Percentiles rank a stretch among this genome's conserved stretches.
Conservation (phyloP, 768 basidiomycete species). For the Trametes sanguinea region DNA sequence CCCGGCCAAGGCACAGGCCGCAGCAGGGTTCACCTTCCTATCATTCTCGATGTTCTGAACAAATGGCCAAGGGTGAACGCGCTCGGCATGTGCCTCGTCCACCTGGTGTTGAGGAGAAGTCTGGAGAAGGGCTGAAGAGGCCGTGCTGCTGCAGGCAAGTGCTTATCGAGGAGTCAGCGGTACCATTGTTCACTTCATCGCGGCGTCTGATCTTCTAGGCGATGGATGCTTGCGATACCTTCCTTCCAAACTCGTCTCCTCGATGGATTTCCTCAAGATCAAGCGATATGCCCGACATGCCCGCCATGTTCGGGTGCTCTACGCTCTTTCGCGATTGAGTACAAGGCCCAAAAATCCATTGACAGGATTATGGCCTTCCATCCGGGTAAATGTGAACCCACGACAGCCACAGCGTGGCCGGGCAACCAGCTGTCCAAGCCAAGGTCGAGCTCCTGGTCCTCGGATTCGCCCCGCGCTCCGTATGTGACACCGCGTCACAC, state of each 20-base stretch:
- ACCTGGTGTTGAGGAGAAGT: too few relatives aligned
- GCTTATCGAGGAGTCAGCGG: neutral
- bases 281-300: neutral
- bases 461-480: neutral
- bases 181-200: neutral
- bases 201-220: neutral
- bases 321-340: neutral
- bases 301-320: neutral
- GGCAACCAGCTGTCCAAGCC: neutral
- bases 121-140: neutral
- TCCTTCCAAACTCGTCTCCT: neutral
- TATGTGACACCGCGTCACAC: slow-evolving; percentile 12
- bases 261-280: neutral
- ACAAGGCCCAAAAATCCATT: neutral
- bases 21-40: neutral
- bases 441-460: neutral
- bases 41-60: slow-evolving; percentile 1
- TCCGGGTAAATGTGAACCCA: neutral
- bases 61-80: neutral
- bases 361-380: neutral
- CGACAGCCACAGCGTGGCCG: neutral
- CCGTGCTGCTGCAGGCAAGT: neutral
- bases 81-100: neutral
- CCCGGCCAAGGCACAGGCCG: neutral
- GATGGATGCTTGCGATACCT: neutral